phyloP scores from a whole-genome alignment of 345 rosid species.

The Moringa oleifera region DNA sequence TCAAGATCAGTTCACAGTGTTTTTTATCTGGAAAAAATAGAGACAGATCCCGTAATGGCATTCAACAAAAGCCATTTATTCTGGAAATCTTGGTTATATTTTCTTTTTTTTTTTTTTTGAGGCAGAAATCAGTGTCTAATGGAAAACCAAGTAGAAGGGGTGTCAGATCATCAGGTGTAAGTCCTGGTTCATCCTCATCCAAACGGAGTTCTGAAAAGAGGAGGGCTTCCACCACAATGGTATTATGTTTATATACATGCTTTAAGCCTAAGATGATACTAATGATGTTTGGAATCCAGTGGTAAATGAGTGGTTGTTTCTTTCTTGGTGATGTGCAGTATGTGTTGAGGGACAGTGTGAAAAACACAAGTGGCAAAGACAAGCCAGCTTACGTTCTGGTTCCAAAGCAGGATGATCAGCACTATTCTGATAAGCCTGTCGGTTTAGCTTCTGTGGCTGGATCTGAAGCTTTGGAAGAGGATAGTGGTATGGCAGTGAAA shows the following conservation, averaged over 20 bases:
- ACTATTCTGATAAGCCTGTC: slow-evolving; percentile 35
- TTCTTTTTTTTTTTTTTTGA: slow-evolving; percentile 7
- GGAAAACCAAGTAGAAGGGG: slow-evolving; percentile 47
- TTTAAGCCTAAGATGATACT: neutral
- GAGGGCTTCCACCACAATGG: slow-evolving; percentile 43
- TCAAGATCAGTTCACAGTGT: too few relatives aligned
- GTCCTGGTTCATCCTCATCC: slow-evolving; percentile 36
- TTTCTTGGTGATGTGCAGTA: slow-evolving; percentile 39
- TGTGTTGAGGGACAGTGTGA: slow-evolving; percentile 41
- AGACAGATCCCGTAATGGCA: neutral
- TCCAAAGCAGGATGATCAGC: slow-evolving; percentile 44
- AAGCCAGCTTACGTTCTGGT: slow-evolving; percentile 36
- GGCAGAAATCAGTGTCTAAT: slow-evolving; percentile 43
- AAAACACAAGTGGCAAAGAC: slow-evolving; percentile 39
- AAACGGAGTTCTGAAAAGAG: slow-evolving; percentile 60
- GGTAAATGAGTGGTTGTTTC: slow-evolving; percentile 1
- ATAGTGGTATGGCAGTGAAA: slow-evolving; percentile 35
- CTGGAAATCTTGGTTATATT: neutral
- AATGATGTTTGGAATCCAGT: neutral
- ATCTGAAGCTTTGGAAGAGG: slow-evolving; percentile 35
- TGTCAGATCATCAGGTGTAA: slow-evolving; percentile 36
- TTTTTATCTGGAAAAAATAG: too few relatives aligned
- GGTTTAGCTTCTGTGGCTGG: slow-evolving; percentile 30
- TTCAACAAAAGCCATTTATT: neutral
- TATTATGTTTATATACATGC: slow-evolving; percentile 7